Percentiles rank a stretch among this genome's conserved stretches.
phyloP scores from a whole-genome alignment of 2,329 filamentous ascomycete genomes.

The Scopulariopsis brevicaulis region DNA sequence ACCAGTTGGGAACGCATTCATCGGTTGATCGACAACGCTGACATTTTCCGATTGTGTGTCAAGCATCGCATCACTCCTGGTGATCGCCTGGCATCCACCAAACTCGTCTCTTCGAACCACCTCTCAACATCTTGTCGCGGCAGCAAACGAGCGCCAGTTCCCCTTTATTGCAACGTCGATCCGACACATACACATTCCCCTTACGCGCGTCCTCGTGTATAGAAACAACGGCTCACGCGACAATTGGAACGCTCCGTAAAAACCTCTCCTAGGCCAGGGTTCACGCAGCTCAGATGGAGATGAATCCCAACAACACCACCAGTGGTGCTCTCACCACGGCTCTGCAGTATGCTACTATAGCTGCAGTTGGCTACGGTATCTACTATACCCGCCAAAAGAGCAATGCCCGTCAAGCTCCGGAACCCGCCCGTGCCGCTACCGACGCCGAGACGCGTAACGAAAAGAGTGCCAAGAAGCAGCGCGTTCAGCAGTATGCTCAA shows the following conservation, averaged over 20 bases:
- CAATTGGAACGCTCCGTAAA: no score
- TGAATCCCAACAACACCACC: slow-evolving; percentile 9
- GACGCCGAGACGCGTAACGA: slow-evolving; percentile 20
- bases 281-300: slow-evolving; percentile 4
- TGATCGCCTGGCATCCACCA: not conserved
- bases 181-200: no score
- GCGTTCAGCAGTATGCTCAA: slow-evolving; percentile 17
- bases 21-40: not conserved
- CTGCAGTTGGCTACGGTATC: slow-evolving; percentile 21
- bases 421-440: not conserved
- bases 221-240: no score
- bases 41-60: not conserved
- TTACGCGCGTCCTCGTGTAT: no score
- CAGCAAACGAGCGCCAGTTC: no score
- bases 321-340: slow-evolving; percentile 13
- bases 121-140: no score
- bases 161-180: no score
- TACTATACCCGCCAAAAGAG: slow-evolving; percentile 19
- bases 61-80: not conserved
- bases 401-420: slow-evolving; percentile 8
- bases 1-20: slow-evolving; percentile 5
- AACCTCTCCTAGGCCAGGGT: not conserved
- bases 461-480: slow-evolving; percentile 33
- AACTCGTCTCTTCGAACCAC: not conserved
- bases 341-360: slow-evolving; percentile 22